These are phyloP conservation scores for Vinca major DNA, from an alignment of 305 asterid genomes.

Conservation along the genomic window DNA sequence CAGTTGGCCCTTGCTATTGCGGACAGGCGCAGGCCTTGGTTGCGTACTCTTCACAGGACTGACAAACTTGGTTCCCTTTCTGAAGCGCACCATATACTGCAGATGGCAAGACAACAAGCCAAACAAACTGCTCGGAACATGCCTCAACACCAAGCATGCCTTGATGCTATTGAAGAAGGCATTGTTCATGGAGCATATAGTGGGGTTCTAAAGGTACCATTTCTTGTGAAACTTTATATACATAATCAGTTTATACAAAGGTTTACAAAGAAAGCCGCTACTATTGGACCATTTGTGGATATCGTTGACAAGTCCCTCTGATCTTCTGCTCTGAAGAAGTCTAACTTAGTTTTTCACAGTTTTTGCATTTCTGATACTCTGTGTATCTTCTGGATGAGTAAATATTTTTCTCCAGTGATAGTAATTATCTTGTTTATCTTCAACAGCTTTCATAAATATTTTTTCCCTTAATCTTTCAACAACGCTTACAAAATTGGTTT, in stretches of 20 bases:
- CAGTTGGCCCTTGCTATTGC: slow-evolving; percentile 82
- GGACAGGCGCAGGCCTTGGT: slow-evolving; percentile 68
- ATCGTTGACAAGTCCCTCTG: too few relatives aligned
- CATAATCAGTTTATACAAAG: too few relatives aligned
- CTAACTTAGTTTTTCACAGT: too few relatives aligned
- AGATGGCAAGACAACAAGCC: slow-evolving; percentile 60
- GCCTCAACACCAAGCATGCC: slow-evolving; percentile 88
- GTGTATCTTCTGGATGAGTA: too few relatives aligned
- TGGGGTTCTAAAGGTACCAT: slow-evolving; percentile 70
- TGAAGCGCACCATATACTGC: slow-evolving; percentile 49
- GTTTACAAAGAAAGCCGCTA: too few relatives aligned
- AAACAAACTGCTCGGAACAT: slow-evolving; percentile 53
- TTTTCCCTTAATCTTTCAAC: too few relatives aligned
- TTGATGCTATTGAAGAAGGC: slow-evolving; percentile 84
- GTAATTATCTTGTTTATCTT: too few relatives aligned
- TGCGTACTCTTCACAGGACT: slow-evolving; percentile 67
- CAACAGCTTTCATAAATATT: too few relatives aligned
- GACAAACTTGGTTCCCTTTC: slow-evolving; percentile 73
- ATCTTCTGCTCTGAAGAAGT: too few relatives aligned
- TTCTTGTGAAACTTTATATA: slow-evolving; percentile 15
- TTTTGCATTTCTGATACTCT: neutral
- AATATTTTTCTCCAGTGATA: too few relatives aligned
- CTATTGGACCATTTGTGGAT: too few relatives aligned
- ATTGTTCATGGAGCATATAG: slow-evolving; percentile 76
- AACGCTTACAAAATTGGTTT: neutral